A percentile compares a stretch with the other conserved stretches of the same genome.
These are phyloP conservation scores for Boletus insuetus DNA, from an alignment of 768 basidiomycete species.

Conservation along the genomic window DNA sequence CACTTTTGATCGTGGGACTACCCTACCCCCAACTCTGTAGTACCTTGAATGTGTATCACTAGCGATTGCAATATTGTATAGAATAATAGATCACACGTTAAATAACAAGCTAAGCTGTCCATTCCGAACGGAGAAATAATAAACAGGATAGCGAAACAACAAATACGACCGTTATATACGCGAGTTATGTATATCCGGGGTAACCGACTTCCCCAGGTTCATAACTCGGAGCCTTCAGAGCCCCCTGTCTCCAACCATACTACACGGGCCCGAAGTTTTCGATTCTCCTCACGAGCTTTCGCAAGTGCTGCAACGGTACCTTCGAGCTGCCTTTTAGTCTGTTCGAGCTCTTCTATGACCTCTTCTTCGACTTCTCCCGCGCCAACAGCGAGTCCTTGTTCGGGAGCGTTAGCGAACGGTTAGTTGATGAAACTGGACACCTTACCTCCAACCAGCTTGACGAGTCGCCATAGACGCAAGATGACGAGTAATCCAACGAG, in stretches of 20 bases:
- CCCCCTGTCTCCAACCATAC: constrained; percentile 33
- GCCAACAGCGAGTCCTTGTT: constrained; percentile 69
- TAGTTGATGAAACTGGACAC: neutral
- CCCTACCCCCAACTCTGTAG: neutral
- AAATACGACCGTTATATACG: constrained; percentile 4
- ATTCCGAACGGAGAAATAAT: constrained; percentile 9
- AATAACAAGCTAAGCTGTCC: constrained; percentile 5
- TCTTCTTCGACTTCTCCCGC: constrained; percentile 69
- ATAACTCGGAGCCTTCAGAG: constrained; percentile 32
- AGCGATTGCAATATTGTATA: neutral
- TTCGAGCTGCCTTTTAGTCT: constrained; percentile 49
- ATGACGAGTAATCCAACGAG: constrained; percentile 68
- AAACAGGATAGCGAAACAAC: constrained; percentile 10
- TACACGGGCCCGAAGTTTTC: constrained; percentile 44
- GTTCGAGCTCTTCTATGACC: constrained; percentile 44
- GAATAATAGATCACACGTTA: neutral
- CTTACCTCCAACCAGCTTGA: constrained; percentile 67
- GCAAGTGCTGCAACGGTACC: constrained; percentile 42
- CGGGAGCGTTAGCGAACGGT: neutral
- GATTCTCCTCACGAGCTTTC: constrained; percentile 51
- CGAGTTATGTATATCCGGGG: constrained; percentile 9
- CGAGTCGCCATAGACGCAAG: constrained; percentile 76
- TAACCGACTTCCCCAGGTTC: constrained; percentile 16
- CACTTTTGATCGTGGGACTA: neutral
- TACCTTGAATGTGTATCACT: constrained; percentile 10